Conservation (phyloP, 768 basidiomycete genomes). For the Leccinum boreale region DNA sequence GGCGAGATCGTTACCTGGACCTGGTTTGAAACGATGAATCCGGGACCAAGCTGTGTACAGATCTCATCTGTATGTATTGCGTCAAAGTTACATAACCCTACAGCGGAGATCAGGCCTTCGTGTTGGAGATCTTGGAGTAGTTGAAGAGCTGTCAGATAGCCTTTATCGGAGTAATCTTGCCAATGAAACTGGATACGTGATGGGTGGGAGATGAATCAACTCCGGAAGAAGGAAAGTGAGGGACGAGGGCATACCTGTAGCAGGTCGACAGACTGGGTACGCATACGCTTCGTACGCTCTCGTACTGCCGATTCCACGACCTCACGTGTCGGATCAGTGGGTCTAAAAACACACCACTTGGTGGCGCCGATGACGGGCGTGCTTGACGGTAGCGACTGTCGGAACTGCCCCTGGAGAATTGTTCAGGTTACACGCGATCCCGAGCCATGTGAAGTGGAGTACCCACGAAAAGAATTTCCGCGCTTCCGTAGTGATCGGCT, state of each 20-base stretch:
- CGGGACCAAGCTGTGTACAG: constrained; percentile 68
- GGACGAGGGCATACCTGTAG: constrained; percentile 52
- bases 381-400: constrained; percentile 39
- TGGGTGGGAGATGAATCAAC: neutral
- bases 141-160: constrained; percentile 46
- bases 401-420: constrained; percentile 63
- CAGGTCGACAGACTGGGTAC: constrained; percentile 56
- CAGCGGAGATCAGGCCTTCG: constrained; percentile 56
- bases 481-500: constrained; percentile 88
- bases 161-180: constrained; percentile 60
- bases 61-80: constrained; percentile 73
- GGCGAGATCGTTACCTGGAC: constrained; percentile 54
- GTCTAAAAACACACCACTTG: constrained; percentile 82
- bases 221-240: neutral
- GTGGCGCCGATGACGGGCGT: constrained; percentile 65
- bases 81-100: constrained; percentile 85
- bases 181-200: constrained; percentile 61
- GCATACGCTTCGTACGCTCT: constrained; percentile 71
- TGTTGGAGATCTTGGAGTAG: constrained; percentile 57
- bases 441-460: neutral
- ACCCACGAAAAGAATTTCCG: constrained; percentile 77
- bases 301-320: constrained; percentile 61
- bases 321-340: constrained; percentile 45
- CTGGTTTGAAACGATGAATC: constrained; percentile 76
- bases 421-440: neutral